phyloP scores from a whole-genome alignment of 768 basidiomycete genomes.

The Lyophyllum semitale region DNA sequence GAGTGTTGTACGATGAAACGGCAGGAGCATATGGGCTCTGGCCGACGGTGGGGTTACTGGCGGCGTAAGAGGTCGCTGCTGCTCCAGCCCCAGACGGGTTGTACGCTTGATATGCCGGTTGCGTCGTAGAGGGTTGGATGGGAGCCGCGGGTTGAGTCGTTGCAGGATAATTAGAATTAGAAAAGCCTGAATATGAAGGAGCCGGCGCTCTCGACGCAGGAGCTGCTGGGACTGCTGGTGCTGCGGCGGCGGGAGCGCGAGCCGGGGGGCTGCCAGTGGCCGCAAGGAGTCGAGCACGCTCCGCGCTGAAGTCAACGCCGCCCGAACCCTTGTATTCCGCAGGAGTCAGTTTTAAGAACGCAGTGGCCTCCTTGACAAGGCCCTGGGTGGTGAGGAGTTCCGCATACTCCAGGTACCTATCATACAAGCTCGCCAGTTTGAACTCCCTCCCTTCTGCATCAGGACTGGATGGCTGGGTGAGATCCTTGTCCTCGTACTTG shows the following conservation, averaged over 20 bases:
- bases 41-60: conserved; percentile 23
- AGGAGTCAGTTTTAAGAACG: conserved; percentile 81
- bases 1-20: conserved; percentile 14
- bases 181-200: conserved; percentile 22
- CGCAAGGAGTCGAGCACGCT: conserved; percentile 39
- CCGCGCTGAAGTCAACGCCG: conserved; percentile 37
- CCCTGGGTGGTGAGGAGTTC: conserved; percentile 90
- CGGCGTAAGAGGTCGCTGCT: conserved; percentile 19
- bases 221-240: conserved; percentile 14
- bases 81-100: conserved; percentile 9
- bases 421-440: conserved; percentile 86
- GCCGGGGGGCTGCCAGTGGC: conserved; percentile 24
- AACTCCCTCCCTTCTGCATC: conserved; percentile 61
- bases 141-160: conserved; percentile 17
- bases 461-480: conserved; percentile 40
- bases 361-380: conserved; percentile 78
- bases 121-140: conserved; percentile 15
- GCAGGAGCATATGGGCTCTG: conserved; percentile 34
- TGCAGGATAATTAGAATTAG: conserved; percentile 22
- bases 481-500: conserved; percentile 73
- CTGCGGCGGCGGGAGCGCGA: conserved; percentile 13
- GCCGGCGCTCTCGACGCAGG: conserved; percentile 21
- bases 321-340: conserved; percentile 69
- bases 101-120: conserved; percentile 11
- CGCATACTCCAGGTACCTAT: conserved; percentile 94